phyloP scores from a whole-genome alignment of 2,329 filamentous ascomycete species.

The Metarhizium robertsii region DNA sequence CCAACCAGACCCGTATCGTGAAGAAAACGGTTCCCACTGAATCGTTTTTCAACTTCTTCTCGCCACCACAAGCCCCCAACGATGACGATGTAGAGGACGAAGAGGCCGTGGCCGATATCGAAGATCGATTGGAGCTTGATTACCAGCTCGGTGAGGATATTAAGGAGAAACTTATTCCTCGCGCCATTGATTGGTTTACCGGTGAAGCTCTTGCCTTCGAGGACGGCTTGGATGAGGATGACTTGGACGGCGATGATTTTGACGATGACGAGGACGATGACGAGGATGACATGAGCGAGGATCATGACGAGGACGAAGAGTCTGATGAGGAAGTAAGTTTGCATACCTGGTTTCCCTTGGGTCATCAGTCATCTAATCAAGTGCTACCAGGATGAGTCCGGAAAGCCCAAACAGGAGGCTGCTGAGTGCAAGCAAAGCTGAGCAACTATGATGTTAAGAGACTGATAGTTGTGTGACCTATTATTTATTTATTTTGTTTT shows the following conservation, averaged over 20 bases:
- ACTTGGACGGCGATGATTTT: constrained; percentile 44
- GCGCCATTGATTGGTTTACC: constrained; percentile 98
- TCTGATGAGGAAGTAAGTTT: constrained; percentile 65
- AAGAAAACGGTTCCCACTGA: constrained; percentile 99
- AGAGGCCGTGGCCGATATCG: constrained; percentile 79
- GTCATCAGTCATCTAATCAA: constrained; percentile 1
- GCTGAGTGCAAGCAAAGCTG: constrained; percentile 96
- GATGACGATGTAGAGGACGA: constrained; percentile 62
- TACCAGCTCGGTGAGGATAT: constrained; percentile 99
- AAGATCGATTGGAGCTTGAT: constrained; percentile 95
- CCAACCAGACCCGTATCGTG: constrained; percentile 96
- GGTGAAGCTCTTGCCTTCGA: constrained; percentile 96
- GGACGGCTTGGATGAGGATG: constrained; percentile 69
- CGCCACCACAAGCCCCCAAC: constrained; percentile 76
- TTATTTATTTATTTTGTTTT: neutral
- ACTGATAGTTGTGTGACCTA: neutral
- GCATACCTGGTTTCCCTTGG: neutral
- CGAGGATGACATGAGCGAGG: constrained; percentile 75
- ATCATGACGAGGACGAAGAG: constrained; percentile 74
- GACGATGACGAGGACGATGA: constrained; percentile 74
- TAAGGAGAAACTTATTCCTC: constrained; percentile 98
- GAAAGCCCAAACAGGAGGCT: constrained; percentile 88
- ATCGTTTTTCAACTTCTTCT: constrained; percentile 99
- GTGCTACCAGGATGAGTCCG: constrained; percentile 61
- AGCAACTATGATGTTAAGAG: neutral